Conservation (phyloP, 176 grass and related monocot genomes). For the Miscanthus lutarioriparius region DNA sequence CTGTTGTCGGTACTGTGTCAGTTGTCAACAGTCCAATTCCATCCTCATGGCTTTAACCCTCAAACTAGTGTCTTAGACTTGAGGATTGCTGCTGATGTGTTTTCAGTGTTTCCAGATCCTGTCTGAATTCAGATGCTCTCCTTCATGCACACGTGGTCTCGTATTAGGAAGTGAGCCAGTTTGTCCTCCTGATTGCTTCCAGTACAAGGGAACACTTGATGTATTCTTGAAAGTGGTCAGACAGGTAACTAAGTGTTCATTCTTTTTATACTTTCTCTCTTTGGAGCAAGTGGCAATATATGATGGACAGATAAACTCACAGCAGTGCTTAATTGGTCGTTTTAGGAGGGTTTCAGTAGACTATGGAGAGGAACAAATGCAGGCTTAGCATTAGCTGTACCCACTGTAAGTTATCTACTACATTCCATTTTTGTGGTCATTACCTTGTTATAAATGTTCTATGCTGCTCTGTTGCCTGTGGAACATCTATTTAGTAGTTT, state of each 20-base stretch:
- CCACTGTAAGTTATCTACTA: slow-evolving; percentile 48
- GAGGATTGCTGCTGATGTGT: slow-evolving; percentile 20
- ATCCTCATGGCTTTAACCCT: neutral
- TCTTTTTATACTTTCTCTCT: neutral
- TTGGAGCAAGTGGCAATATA: neutral
- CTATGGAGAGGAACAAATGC: slow-evolving; percentile 97
- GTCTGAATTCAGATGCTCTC: slow-evolving; percentile 85
- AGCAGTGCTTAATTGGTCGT: slow-evolving; percentile 14
- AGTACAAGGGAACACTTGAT: slow-evolving; percentile 92
- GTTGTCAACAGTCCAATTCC: neutral
- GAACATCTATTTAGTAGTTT: slow-evolving; percentile 14
- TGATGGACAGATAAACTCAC: neutral
- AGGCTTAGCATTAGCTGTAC: slow-evolving; percentile 91
- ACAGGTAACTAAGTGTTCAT: slow-evolving; percentile 49
- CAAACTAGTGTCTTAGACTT: neutral
- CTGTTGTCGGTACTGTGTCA: neutral
- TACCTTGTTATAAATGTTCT: neutral
- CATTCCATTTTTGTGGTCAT: slow-evolving; percentile 6
- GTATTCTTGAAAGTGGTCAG: slow-evolving; percentile 93
- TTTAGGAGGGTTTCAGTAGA: slow-evolving; percentile 87
- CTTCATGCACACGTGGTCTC: slow-evolving; percentile 69
- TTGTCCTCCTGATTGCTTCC: slow-evolving; percentile 86
- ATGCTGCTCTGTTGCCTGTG: neutral
- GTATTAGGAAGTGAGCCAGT: slow-evolving; percentile 72
- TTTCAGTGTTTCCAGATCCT: slow-evolving; percentile 55